phyloP scores from a whole-genome alignment of 768 basidiomycete species.

The Auricularia auricula-judae region DNA sequence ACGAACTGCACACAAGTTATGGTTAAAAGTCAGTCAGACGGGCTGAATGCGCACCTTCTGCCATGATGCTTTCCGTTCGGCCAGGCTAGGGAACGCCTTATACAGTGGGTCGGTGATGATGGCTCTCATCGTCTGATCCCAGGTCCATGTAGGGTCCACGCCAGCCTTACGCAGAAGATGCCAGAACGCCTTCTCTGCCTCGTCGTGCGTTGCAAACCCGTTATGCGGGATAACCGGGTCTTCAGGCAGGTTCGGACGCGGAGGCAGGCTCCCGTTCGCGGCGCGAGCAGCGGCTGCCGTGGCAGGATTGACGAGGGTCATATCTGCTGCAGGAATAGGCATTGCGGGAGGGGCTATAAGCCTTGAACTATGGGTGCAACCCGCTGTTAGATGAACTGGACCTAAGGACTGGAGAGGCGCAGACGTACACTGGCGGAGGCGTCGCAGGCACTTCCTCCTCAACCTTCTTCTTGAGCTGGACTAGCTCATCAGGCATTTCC shows the following conservation, averaged over 20 bases:
- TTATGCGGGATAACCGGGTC: slow-evolving; percentile 85
- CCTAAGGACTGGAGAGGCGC: no score
- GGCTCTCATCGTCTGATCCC: slow-evolving; percentile 97
- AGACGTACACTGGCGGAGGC: no score
- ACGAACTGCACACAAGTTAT: slow-evolving; percentile 46
- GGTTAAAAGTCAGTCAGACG: not conserved
- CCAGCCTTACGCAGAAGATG: slow-evolving; percentile 82
- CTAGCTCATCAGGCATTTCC: slow-evolving; percentile 92
- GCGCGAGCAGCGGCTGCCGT: slow-evolving; percentile 18
- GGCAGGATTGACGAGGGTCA: slow-evolving; percentile 18
- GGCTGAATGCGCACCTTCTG: slow-evolving; percentile 56
- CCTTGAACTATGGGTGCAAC: no score
- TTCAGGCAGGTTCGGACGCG: slow-evolving; percentile 71
- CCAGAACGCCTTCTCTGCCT: slow-evolving; percentile 91
- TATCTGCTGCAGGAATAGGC: slow-evolving; percentile 32
- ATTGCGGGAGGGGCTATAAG: slow-evolving; percentile 17
- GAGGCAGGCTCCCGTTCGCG: slow-evolving; percentile 49
- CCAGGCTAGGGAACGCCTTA: slow-evolving; percentile 84
- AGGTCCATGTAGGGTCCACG: slow-evolving; percentile 87
- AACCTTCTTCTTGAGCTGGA: slow-evolving; percentile 73
- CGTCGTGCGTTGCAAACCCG: slow-evolving; percentile 75
- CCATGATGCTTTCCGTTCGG: slow-evolving; percentile 90
- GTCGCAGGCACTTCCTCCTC: slow-evolving; percentile 45
- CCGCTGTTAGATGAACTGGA: no score
- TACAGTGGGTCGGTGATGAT: slow-evolving; percentile 98